Base-by-base conservation (phyloP, 306 rosid species). In the Lathyrus sativus region DNA sequence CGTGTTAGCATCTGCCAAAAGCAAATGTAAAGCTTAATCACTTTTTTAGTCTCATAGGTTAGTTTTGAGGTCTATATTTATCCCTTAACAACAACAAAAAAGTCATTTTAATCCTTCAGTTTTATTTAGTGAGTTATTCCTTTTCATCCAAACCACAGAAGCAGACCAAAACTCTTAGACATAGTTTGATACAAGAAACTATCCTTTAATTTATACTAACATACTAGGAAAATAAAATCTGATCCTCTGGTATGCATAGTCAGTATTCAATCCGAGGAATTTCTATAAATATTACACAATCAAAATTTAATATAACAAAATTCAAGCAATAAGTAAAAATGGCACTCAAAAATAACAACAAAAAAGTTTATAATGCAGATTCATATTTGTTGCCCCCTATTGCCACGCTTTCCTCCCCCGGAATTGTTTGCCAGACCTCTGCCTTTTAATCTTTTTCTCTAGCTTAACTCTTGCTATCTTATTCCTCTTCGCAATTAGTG, bases 391-490 rank as follows among this genome's bases (percentile, higher is more conserved):
- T 45, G 74, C 28, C 37, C 43, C 39, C 76, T 78, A 77, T 77
- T 85, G 85, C 96, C 95, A 88, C 2, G 96, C 90, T 58, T 91
- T 91, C 82, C 76, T 84, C 43, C 95, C 92, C 9, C 90, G 83
- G 78, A 88, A 88, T 78, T 88, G 90, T 79, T 88, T 88, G 76
- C 92, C 84, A 0, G 89, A 56, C 4, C 82, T 82, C 51, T 73
- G 75, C 9, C 77, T 24, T 55, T 84, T 81, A 56, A 39, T 92
- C 87, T 51, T 85, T 74, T 88, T 89, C 70, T 75, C 83, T 6
- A 67, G 5, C 15, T 84, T 81, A 49, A 84, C 10, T 78, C 67
- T 86, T 13, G 83, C 81, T 2, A 81, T 77, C 85, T 67, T 90
- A 1, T 73, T 18, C 68, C 87, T 85, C 82, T 86, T 89, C 8